phyloP scores from a whole-genome alignment of 345 rosid genomes.

The Pistacia atlantica region DNA sequence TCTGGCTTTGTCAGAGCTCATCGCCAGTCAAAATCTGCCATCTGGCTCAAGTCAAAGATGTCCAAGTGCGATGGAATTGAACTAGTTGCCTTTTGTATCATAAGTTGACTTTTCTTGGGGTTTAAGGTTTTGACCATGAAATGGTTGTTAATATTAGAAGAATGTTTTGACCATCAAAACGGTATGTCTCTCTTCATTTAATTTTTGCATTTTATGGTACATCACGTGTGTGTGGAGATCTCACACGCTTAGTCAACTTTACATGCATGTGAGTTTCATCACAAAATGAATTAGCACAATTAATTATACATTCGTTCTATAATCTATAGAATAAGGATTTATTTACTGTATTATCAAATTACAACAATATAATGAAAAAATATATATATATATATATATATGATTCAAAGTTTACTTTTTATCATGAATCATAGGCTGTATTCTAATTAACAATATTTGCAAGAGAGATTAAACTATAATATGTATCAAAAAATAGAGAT shows the following conservation, averaged over 20 bases:
- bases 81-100: not conserved
- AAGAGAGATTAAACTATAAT: too few species aligned
- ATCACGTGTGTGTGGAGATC: not conserved
- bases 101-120: slow-evolving; percentile 31
- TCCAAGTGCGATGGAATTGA: not conserved
- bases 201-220: not conserved
- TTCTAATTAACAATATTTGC: too few species aligned
- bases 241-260: not conserved
- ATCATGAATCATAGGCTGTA: too few species aligned
- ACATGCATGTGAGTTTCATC: too few species aligned
- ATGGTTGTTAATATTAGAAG: not conserved
- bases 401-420: too few species aligned
- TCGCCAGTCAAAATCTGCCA: slow-evolving; percentile 25
- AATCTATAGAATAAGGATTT: too few species aligned
- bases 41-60: slow-evolving; percentile 13
- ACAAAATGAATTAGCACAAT: too few species aligned
- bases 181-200: not conserved
- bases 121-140: slow-evolving; percentile 22
- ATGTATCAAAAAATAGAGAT: too few species aligned
- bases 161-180: not conserved
- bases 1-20: not conserved
- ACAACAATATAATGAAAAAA: too few species aligned
- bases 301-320: too few species aligned
- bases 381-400: too few species aligned
- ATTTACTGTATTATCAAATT: too few species aligned